Evolutionary conservation across 2,329 filamentous ascomycete species (phyloP).

Genomic region (Microsporum audouinii): DNA sequence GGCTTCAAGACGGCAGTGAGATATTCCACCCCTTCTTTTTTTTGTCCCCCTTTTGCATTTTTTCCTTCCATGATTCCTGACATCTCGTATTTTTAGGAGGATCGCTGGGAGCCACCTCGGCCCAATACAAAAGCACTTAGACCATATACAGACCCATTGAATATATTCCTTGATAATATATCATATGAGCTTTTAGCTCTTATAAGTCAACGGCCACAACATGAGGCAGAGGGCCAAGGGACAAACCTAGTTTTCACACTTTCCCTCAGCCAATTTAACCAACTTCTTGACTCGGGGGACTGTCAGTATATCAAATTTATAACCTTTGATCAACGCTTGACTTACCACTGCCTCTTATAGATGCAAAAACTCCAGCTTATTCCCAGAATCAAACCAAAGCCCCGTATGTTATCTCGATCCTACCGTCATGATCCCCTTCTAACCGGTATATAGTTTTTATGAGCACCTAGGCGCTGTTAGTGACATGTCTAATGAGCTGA

Average conservation of each 20-base stretch:
- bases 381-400: conserved; percentile 6
- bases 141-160: conserved; percentile 32
- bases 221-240: conserved; percentile 29
- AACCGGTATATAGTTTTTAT: conserved; percentile 37
- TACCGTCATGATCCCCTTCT: background rate
- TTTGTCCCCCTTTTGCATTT: background rate
- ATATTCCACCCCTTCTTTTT: conserved; percentile 5
- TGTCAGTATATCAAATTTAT: conserved; percentile 21
- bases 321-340: background rate
- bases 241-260: conserved; percentile 22
- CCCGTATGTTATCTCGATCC: conserved; percentile 20
- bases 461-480: conserved; percentile 51
- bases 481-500: conserved; percentile 51
- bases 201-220: conserved; percentile 34
- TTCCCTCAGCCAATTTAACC: conserved; percentile 31
- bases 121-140: conserved; percentile 23
- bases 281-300: conserved; percentile 24
- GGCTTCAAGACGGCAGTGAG: conserved; percentile 44
- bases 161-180: conserved; percentile 48
- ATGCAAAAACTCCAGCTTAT: conserved; percentile 3
- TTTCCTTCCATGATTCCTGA: background rate
- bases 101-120: conserved; percentile 35
- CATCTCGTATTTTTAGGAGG: conserved; percentile 14
- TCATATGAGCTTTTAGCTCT: conserved; percentile 46
- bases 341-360: background rate